phyloP scores from a whole-genome alignment of 805 yeast species.

The Spathaspora arborariae region DNA sequence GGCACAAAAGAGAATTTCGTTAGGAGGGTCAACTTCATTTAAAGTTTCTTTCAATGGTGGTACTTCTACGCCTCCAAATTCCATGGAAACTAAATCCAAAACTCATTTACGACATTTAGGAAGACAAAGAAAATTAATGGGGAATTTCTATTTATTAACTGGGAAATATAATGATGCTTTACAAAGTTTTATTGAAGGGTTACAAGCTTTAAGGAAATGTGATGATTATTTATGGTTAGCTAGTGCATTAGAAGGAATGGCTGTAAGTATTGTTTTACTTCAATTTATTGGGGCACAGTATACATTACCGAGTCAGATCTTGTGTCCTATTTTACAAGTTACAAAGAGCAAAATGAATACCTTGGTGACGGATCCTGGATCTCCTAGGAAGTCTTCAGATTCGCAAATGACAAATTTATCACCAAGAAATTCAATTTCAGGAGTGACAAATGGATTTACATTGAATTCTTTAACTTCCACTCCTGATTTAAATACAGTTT shows the following conservation, averaged over 20 bases:
- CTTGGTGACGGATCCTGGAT: not conserved
- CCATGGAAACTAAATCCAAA: slow-evolving; percentile 28
- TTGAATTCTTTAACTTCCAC: slow-evolving; percentile 3
- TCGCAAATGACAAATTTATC: slow-evolving; percentile 14
- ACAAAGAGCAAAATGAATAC: slow-evolving; percentile 5
- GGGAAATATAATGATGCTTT: slow-evolving; percentile 76
- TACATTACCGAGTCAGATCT: slow-evolving; percentile 40
- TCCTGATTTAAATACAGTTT: slow-evolving; percentile 25
- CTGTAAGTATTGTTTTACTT: slow-evolving; percentile 59
- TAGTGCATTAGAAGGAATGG: slow-evolving; percentile 79
- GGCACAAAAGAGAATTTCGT: slow-evolving; percentile 39
- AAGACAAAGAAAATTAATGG: slow-evolving; percentile 71
- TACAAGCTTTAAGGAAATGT: slow-evolving; percentile 50
- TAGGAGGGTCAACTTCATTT: slow-evolving; percentile 35
- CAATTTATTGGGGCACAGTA: slow-evolving; percentile 52
- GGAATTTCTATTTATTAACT: slow-evolving; percentile 71
- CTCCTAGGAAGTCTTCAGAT: not conserved
- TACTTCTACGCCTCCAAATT: slow-evolving; percentile 3
- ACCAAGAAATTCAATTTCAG: slow-evolving; percentile 32
- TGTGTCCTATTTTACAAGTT: slow-evolving; percentile 29
- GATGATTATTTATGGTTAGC: slow-evolving; percentile 87
- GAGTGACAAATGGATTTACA: slow-evolving; percentile 12
- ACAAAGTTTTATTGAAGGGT: slow-evolving; percentile 70
- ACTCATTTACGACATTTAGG: slow-evolving; percentile 53
- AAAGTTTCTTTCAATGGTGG: slow-evolving; percentile 24